These are phyloP conservation scores for Tylopilus orsonianus DNA, from an alignment of 1,284 basidiomycete genomes.

Conservation along the genomic window DNA sequence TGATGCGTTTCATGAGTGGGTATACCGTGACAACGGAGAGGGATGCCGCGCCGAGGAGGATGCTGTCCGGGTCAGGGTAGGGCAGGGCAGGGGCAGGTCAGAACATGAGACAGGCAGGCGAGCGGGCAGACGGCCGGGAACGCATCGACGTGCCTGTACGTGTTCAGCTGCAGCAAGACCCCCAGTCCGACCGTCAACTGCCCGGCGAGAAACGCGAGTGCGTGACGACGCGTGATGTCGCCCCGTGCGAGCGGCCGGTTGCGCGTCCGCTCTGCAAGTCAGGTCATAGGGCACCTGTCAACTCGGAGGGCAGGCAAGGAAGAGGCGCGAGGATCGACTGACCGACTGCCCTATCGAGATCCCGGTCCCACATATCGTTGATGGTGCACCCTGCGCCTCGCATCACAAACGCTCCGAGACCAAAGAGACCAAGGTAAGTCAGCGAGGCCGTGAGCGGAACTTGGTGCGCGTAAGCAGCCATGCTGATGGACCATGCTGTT, in stretches of 20 bases:
- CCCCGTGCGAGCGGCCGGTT: constrained; percentile 74
- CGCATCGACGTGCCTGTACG: constrained; percentile 79
- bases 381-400: constrained; percentile 98
- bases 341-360: constrained; percentile 92
- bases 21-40: constrained; percentile 87
- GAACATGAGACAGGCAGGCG: neutral
- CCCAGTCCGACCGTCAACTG: constrained; percentile 88
- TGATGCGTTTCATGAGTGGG: constrained; percentile 97
- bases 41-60: constrained; percentile 88
- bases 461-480: constrained; percentile 81
- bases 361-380: constrained; percentile 98
- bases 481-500: constrained; percentile 92
- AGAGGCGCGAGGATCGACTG: no score
- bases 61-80: no score
- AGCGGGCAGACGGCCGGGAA: no score
- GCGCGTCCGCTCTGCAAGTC: constrained; percentile 41
- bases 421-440: constrained; percentile 83
- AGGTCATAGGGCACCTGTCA: neutral
- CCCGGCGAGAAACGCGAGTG: constrained; percentile 78
- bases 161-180: constrained; percentile 89
- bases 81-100: no score
- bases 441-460: constrained; percentile 66
- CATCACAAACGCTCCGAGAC: constrained; percentile 91
- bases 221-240: constrained; percentile 76
- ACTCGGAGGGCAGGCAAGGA: no score